phyloP scores from a whole-genome alignment of 371 early-diverging fungal genomes.

The Apophysomyces variabilis region DNA sequence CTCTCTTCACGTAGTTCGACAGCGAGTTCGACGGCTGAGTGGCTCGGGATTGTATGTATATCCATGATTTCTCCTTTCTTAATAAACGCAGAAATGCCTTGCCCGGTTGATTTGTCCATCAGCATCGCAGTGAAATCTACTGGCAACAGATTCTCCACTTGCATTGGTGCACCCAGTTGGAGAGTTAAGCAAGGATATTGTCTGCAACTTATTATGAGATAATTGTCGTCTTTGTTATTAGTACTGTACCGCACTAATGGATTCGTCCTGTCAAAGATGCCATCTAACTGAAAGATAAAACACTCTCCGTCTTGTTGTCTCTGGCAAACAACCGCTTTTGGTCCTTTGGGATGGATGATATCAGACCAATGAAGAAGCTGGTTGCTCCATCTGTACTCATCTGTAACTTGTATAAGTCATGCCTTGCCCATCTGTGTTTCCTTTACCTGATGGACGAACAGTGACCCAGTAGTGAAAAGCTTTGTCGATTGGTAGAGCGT shows the following conservation, averaged over 20 bases:
- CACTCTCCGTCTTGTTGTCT: slow-evolving; percentile 21
- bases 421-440: neutral
- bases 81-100: slow-evolving; percentile 39
- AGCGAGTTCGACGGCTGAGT: slow-evolving; percentile 57
- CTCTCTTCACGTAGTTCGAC: slow-evolving; percentile 67
- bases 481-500: slow-evolving; percentile 69
- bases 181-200: slow-evolving; percentile 75
- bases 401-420: slow-evolving; percentile 19
- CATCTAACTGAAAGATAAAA: slow-evolving; percentile 36
- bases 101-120: slow-evolving; percentile 47
- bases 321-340: slow-evolving; percentile 39
- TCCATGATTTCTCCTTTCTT: slow-evolving; percentile 59
- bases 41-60: slow-evolving; percentile 69
- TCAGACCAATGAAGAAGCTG: slow-evolving; percentile 74
- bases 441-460: slow-evolving; percentile 67
- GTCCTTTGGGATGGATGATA: slow-evolving; percentile 40
- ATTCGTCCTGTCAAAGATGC: slow-evolving; percentile 38
- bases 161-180: slow-evolving; percentile 73
- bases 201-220: neutral
- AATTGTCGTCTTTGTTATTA: neutral
- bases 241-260: slow-evolving; percentile 25
- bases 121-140: slow-evolving; percentile 63
- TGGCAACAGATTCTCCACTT: slow-evolving; percentile 87
- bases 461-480: slow-evolving; percentile 63
- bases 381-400: slow-evolving; percentile 72